Evolutionary conservation across 2,329 filamentous ascomycete genomes (phyloP), one percentile per base, ranked within the genome.

Genomic region (Colletotrichum simmondsii): DNA sequence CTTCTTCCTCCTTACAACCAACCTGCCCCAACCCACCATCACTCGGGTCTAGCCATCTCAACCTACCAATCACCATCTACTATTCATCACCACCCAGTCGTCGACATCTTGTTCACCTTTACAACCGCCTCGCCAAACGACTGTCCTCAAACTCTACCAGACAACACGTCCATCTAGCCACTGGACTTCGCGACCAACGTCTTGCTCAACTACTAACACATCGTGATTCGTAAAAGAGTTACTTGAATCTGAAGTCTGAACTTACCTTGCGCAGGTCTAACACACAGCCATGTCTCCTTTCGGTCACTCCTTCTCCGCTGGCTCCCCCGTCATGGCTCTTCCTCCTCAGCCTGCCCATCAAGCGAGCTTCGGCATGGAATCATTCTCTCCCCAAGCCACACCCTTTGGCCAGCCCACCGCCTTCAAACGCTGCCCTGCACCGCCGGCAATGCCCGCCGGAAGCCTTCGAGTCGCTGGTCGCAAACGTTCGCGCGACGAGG

Each of bases 401-500:
- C 81, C 81, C 67, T 82, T 81, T 63, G 83, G 83, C 72, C 83
- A 84, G 42, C 77, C 85, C 76, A 78, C 84, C 68, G 84, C 81
- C 82, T 65, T 81, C 84, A 68, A 72, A 61, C 64, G 53, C 16
- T 65, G 46, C 53, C 37, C 59, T 22, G 26, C 19, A 19, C 53
- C 30, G 14, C 37, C 63, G 56, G 75, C 80, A 24, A 74, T 78
- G 49, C 74, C 77, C 28, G 75, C 78, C 19, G 65, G 68, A 64
- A 76, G 71, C 59, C 76, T 78, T 52, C 78, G 79, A 54, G 80
- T 81, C n/a, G 89, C 90, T 76, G 92, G 93, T 76, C 91, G 92
- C 80, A 95, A 95, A 84, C 92, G 93, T 77, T 94, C 92, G 74
- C 89, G 93, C 79, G 92, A 94, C 78, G 93, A 95, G 81, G 92